These are phyloP conservation scores for Dissophora ornata DNA, from an alignment of 192 early-diverging fungal species.

Conservation along the genomic window DNA sequence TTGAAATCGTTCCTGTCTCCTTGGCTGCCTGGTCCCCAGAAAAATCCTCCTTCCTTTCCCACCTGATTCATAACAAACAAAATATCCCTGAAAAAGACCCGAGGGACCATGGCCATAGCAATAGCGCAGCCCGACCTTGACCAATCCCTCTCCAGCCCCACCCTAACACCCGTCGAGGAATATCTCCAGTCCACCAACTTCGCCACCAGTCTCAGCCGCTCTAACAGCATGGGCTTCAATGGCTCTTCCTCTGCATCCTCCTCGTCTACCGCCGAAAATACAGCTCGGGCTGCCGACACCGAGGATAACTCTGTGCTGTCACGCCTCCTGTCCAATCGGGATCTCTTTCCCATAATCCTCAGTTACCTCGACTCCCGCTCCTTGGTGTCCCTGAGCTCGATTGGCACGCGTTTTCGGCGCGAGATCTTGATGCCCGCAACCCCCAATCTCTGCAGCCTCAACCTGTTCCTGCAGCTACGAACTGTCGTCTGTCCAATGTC, in stretches of 20 bases:
- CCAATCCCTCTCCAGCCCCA: slow-evolving; percentile 25
- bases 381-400: slow-evolving; percentile 19
- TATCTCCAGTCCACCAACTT: neutral
- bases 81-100: neutral
- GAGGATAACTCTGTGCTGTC: slow-evolving; percentile 25
- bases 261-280: slow-evolving; percentile 5
- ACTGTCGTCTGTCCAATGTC: slow-evolving; percentile 46
- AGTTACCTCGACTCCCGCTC: slow-evolving; percentile 33
- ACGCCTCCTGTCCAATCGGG: slow-evolving; percentile 22
- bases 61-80: neutral
- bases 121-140: slow-evolving; percentile 21
- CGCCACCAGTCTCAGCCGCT: neutral
- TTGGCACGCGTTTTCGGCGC: slow-evolving; percentile 23
- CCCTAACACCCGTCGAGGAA: slow-evolving; percentile 4
- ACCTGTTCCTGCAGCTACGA: slow-evolving; percentile 28
- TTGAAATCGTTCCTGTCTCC: no score
- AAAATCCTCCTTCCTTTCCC: neutral
- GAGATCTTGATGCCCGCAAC: slow-evolving; percentile 39
- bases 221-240: neutral
- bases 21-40: no score
- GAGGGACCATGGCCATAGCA: slow-evolving; percentile 39
- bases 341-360: slow-evolving; percentile 38
- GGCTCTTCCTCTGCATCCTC: slow-evolving; percentile 16
- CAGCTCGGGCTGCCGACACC: neutral
- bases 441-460: slow-evolving; percentile 32